Conservation (phyloP, 192 early-diverging fungal species). For the Coemansia sp. region DNA sequence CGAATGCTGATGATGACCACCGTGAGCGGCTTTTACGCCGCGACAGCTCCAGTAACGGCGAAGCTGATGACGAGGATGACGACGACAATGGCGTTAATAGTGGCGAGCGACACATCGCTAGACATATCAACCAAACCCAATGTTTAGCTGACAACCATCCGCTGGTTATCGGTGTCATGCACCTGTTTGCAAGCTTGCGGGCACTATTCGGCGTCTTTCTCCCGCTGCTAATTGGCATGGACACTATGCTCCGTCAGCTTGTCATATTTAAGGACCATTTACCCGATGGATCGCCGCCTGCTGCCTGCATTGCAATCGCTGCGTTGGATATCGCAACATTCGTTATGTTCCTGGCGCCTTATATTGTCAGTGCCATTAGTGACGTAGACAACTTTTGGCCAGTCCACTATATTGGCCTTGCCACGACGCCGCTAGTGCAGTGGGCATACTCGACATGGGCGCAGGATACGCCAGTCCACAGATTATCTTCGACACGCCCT, state of each 20-base stretch:
- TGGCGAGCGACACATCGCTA: neutral
- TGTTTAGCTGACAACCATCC: neutral
- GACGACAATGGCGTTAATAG: neutral
- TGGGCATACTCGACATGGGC: neutral
- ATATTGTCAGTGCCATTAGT: slow-evolving; percentile 26
- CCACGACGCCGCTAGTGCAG: slow-evolving; percentile 17
- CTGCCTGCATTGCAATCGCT: slow-evolving; percentile 40
- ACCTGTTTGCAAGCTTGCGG: slow-evolving; percentile 22
- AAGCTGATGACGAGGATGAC: neutral
- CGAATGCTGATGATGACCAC: neutral
- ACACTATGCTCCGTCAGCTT: slow-evolving; percentile 50
- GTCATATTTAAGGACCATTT: slow-evolving; percentile 49
- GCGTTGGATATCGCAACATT: slow-evolving; percentile 42
- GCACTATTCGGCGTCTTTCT: slow-evolving; percentile 26
- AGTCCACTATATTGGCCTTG: slow-evolving; percentile 5
- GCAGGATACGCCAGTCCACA: neutral
- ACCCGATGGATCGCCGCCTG: slow-evolving; percentile 42
- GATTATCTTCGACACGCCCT: slow-evolving; percentile 3
- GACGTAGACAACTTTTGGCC: slow-evolving; percentile 41
- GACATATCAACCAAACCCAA: neutral
- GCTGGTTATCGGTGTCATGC: neutral
- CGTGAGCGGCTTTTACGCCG: slow-evolving; percentile 22
- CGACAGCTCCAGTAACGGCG: slow-evolving; percentile 5
- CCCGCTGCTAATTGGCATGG: slow-evolving; percentile 40
- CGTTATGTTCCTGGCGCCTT: slow-evolving; percentile 43